Conservation (phyloP, 2,329 filamentous ascomycete genomes). For the Aspergillus sp. region DNA sequence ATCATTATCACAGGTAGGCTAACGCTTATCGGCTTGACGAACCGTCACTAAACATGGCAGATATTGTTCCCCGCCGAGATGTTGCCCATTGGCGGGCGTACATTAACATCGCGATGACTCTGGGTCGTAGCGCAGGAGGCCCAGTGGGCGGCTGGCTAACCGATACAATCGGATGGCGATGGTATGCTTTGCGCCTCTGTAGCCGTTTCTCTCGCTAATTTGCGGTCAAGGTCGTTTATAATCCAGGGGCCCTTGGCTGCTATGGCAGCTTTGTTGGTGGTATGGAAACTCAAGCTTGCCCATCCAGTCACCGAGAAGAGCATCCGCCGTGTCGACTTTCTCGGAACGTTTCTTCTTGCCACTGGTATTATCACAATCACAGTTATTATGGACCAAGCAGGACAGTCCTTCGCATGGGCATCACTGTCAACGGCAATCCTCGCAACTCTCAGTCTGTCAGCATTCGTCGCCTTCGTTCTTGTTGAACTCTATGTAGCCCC, state of each 20-base stretch:
- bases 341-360: constrained; percentile 54
- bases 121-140: constrained; percentile 54
- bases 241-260: constrained; percentile 30
- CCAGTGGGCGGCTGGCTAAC: constrained; percentile 62
- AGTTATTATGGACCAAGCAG: constrained; percentile 53
- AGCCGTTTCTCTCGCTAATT: accelerated
- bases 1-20: constrained; percentile 48
- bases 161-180: constrained; percentile 66
- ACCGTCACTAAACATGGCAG: constrained; percentile 19
- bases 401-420: constrained; percentile 41
- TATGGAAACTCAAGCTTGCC: constrained; percentile 41
- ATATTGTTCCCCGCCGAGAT: constrained; percentile 52
- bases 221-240: constrained; percentile 28
- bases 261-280: constrained; percentile 43
- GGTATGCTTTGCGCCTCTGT: constrained; percentile 41
- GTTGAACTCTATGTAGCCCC: constrained; percentile 34
- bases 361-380: constrained; percentile 48
- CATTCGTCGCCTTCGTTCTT: constrained; percentile 29
- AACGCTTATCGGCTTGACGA: too few relatives aligned
- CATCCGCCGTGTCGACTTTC: constrained; percentile 60
- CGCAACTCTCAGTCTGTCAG: constrained; percentile 9
- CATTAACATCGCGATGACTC: constrained; percentile 54
- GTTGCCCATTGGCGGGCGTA: constrained; percentile 53
- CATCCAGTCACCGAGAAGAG: constrained; percentile 24
- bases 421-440: constrained; percentile 27